Conservation (phyloP, 805 yeast species). For the Saturnispora besseyi region DNA sequence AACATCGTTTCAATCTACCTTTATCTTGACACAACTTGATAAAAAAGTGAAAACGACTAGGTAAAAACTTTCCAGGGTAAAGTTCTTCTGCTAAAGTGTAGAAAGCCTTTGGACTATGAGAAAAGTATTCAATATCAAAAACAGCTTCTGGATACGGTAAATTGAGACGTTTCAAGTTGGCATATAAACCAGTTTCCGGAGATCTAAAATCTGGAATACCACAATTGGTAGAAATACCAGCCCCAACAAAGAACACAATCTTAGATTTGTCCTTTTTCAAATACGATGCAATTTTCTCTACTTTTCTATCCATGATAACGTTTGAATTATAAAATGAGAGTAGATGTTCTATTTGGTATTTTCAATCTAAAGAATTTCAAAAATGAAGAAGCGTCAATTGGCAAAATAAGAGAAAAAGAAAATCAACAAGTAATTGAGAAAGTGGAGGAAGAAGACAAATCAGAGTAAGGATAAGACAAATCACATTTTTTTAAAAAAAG, state of each 20-base stretch:
- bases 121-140: constrained; percentile 78
- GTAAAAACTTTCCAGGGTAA: constrained; percentile 80
- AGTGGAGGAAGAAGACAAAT: too few species aligned
- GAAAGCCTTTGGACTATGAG: constrained; percentile 71
- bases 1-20: constrained; percentile 54
- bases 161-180: constrained; percentile 62
- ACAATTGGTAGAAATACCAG: constrained; percentile 88
- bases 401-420: too few species aligned
- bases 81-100: constrained; percentile 76
- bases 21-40: constrained; percentile 60
- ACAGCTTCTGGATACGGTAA: constrained; percentile 95
- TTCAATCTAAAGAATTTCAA: too few species aligned
- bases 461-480: too few species aligned
- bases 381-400: too few species aligned
- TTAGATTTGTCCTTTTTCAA: constrained; percentile 25
- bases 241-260: constrained; percentile 72
- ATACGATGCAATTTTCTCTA: constrained; percentile 18
- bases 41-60: constrained; percentile 74
- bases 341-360: too few species aligned
- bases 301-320: constrained; percentile 17
- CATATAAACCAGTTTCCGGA: constrained; percentile 81
- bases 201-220: constrained; percentile 95
- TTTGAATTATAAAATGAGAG: not conserved
- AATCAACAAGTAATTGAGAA: too few species aligned
- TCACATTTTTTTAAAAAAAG: too few species aligned